Evolutionary conservation across 768 basidiomycete species (phyloP).

Genomic region (Leccinum longicurvipes): DNA sequence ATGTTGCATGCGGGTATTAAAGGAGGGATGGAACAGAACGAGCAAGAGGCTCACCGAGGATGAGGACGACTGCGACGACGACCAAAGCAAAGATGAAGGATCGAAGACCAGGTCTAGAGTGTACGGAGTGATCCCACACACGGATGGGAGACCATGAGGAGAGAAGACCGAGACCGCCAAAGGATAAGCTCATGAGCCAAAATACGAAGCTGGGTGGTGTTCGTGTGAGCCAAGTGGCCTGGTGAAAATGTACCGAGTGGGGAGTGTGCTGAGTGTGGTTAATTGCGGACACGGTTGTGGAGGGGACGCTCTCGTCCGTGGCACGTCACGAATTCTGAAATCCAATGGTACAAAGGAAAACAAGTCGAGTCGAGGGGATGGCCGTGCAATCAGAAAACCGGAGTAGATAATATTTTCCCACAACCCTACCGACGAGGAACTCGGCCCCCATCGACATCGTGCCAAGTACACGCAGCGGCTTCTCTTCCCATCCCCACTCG

Average conservation of each 20-base stretch:
- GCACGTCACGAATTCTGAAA: conserved; percentile 10
- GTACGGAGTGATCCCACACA: conserved; percentile 47
- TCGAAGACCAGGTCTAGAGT: conserved; percentile 61
- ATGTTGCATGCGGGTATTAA: neutral
- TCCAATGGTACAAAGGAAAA: conserved; percentile 15
- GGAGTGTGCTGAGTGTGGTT: conserved; percentile 24
- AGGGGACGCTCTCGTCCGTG: conserved; percentile 20
- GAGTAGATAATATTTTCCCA: conserved; percentile 28
- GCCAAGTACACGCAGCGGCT: neutral
- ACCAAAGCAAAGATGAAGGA: conserved; percentile 69
- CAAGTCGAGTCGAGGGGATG: neutral
- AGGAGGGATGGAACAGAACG: neutral
- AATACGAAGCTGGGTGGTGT: conserved; percentile 47
- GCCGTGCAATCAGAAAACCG: conserved; percentile 17
- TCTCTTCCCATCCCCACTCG: neutral
- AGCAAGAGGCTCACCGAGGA: conserved; percentile 63
- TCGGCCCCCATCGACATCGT: neutral
- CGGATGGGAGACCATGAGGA: conserved; percentile 54
- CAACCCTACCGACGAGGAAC: neutral
- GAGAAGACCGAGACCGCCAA: conserved; percentile 59
- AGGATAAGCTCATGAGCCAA: conserved; percentile 62
- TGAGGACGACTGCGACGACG: conserved; percentile 62
- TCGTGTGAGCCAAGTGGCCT: conserved; percentile 31
- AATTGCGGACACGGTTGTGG: conserved; percentile 42
- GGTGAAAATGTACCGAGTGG: conserved; percentile 29